Base-by-base conservation (phyloP, 2,329 filamentous ascomycete species). In the Zelopaecilomyces penicillatus region DNA sequence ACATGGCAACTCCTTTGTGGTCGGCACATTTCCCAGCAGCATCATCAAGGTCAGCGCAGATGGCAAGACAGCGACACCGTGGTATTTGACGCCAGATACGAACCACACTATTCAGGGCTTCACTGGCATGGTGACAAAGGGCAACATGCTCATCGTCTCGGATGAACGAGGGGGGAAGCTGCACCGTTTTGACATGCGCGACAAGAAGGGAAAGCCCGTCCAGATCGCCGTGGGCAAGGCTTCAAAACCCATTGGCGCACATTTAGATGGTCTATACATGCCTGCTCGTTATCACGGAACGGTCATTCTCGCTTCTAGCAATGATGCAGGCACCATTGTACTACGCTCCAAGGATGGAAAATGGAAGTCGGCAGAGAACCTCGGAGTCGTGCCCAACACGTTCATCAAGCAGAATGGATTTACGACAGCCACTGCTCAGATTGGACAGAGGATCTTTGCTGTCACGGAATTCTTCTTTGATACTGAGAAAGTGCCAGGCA, bases 11-110 rank as follows among this genome's bases (percentile, higher is more conserved):
- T 57, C 61, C 1, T 69, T 62, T 41, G 60, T 64, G 5, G 51
- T 68, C 1, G 65, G 67, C 35, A 66, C 63, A 0, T 68, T 53
- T 6, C 64, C 65, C 0, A 61, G 62, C 19, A 63, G 60, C 5
- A 56, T 69, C 11, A 48, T 67, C 38, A 58, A 59, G 9, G 56
- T 66, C 7, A 55, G 54, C 28, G 39, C 57, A 29, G 51, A 61
- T 41, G 64, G 64, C 2, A 49, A 50, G 4, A 45, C 49, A 5
- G 54, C 52, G 4, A 41, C 26, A 4, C 50, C 58, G 0, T 68
- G 64, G 63, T 66, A 65, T 48, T 50, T 62, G 2, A 57, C 56
- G 6, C 44, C 50, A 0, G 43, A 49, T 2, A 50, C 57, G 12
- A 50, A 58, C n/a, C 60, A 61, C 30, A 61, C 55, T 10, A 41